A percentile compares a stretch with the other conserved stretches of the same genome.
These are phyloP conservation scores for Plasmodium gonderi DNA, from an alignment of 169 alveolate species.

Conservation along the genomic window DNA sequence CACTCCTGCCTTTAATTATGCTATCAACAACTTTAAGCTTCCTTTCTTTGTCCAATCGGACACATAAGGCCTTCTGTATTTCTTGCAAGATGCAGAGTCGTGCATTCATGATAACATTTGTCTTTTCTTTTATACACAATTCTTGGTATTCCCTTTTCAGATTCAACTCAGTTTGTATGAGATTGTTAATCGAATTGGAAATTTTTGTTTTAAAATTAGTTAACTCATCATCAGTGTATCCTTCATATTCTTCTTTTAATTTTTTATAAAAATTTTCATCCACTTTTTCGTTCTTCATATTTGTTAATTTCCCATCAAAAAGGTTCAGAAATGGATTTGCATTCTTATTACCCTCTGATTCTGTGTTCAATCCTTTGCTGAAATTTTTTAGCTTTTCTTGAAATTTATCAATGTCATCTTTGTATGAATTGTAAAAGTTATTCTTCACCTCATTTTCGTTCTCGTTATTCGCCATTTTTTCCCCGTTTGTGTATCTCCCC, in stretches of 20 bases:
- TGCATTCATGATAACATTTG: conserved; percentile 63
- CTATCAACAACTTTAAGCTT: conserved; percentile 44
- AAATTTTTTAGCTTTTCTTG: conserved; percentile 42
- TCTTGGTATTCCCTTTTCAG: conserved; percentile 69
- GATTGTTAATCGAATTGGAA: conserved; percentile 53
- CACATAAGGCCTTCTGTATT: conserved; percentile 61
- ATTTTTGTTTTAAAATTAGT: conserved; percentile 45
- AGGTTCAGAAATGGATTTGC: neutral
- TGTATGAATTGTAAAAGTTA: conserved; percentile 1
- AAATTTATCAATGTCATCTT: conserved; percentile 51
- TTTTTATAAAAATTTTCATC: conserved; percentile 73
- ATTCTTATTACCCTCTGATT: neutral
- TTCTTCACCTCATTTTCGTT: neutral
- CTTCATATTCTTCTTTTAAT: conserved; percentile 68
- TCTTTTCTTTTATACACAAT: conserved; percentile 58
- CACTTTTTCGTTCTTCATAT: conserved; percentile 40
- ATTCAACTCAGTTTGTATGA: conserved; percentile 51
- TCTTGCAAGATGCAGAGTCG: conserved; percentile 59
- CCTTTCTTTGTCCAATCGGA: conserved; percentile 70
- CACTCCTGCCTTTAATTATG: conserved; percentile 39
- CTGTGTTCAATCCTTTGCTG: conserved; percentile 8
- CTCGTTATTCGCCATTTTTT: neutral
- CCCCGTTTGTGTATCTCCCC: neutral
- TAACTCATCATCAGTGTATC: conserved; percentile 27
- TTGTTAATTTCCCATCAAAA: conserved; percentile 38